phyloP scores from a whole-genome alignment of 2,329 filamentous ascomycete species.

The Sporothrix euskadiensis region DNA sequence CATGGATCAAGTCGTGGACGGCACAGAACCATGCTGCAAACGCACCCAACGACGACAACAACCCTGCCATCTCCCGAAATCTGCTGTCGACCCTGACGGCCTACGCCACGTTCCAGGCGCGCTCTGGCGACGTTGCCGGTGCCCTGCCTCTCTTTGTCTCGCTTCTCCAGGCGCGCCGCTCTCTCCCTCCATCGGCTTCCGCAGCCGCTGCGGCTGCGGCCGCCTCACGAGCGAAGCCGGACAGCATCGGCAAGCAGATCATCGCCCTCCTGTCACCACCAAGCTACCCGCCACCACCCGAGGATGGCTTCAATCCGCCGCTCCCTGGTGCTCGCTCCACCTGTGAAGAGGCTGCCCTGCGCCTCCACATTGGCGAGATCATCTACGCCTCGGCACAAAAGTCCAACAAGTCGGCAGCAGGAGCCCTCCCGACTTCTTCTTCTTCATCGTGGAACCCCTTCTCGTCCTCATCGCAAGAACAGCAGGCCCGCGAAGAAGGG shows the following conservation, averaged over 20 bases:
- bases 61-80: conserved; percentile 60
- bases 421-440: conserved; percentile 75
- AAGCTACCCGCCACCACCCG: conserved; percentile 67
- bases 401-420: conserved; percentile 46
- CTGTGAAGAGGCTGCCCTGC: conserved; percentile 83
- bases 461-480: conserved; percentile 52
- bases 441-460: conserved; percentile 69
- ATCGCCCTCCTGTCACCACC: conserved; percentile 24
- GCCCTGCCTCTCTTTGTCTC: conserved; percentile 86
- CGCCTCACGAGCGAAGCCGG: neutral
- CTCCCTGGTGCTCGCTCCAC: conserved; percentile 63
- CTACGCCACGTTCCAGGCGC: conserved; percentile 75
- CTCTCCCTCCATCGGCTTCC: conserved; percentile 44
- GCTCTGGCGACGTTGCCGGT: conserved; percentile 61
- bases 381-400: conserved; percentile 61
- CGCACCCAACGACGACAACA: conserved; percentile 34
- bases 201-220: conserved; percentile 21
- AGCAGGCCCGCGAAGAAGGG: conserved; percentile 61
- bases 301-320: conserved; percentile 68
- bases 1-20: conserved; percentile 30
- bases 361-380: conserved; percentile 92
- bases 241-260: conserved; percentile 6
- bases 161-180: conserved; percentile 75
- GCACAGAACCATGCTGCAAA: conserved; percentile 46
- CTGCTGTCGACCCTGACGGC: conserved; percentile 73